Percentiles rank a stretch among this genome's conserved stretches.
phyloP scores from a whole-genome alignment of 2,329 filamentous ascomycete species.

The Tolypocladium pustulatum region DNA sequence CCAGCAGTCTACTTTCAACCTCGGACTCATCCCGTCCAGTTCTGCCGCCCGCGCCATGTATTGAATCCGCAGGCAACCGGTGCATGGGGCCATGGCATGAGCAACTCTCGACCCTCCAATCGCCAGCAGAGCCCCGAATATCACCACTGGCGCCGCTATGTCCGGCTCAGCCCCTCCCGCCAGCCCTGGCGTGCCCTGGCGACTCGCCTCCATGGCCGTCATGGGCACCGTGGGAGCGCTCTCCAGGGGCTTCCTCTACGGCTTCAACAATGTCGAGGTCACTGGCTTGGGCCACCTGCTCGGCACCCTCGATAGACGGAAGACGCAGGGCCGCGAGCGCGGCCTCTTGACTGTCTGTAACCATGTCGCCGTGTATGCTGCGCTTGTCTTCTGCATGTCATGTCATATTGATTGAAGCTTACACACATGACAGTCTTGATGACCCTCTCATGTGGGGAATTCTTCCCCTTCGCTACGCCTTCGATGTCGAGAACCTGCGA shows the following conservation, averaged over 20 bases:
- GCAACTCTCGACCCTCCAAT: neutral
- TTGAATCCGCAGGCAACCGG: neutral
- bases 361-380: conserved; percentile 27
- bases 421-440: conserved; percentile 54
- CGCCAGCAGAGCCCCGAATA: neutral
- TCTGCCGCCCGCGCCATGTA: neutral
- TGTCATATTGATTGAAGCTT: neutral
- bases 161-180: conserved; percentile 12
- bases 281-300: conserved; percentile 69
- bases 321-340: conserved; percentile 52
- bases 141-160: conserved; percentile 5
- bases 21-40: neutral
- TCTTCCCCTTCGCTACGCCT: conserved; percentile 63
- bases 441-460: conserved; percentile 93
- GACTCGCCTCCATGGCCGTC: conserved; percentile 58
- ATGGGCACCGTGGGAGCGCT: conserved; percentile 65
- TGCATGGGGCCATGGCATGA: neutral
- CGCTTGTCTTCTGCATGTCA: neutral
- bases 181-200: conserved; percentile 57
- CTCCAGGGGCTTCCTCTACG: conserved; percentile 65
- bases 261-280: conserved; percentile 64
- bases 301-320: conserved; percentile 61
- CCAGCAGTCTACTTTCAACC: neutral
- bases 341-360: conserved; percentile 67
- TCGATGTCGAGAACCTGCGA: conserved; percentile 64